Conservation (phyloP, 345 rosid species). For the Populus nigra region DNA sequence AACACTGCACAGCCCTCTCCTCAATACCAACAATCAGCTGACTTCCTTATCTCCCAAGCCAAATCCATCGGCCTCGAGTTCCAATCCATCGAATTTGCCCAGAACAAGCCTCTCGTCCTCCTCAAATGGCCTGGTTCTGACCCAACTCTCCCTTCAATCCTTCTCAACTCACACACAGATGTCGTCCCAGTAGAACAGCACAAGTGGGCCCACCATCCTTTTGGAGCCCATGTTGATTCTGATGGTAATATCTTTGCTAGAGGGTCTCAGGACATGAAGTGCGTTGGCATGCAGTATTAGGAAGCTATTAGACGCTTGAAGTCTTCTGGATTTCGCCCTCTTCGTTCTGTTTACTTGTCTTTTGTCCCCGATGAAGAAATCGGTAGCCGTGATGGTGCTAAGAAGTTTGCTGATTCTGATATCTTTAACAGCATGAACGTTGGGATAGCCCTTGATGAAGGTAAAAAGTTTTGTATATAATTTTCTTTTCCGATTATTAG, state of each 20-base stretch:
- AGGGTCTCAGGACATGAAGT: conserved; percentile 99
- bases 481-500: background rate
- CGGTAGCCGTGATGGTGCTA: conserved; percentile 88
- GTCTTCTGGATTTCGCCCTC: conserved; percentile 55
- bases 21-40: conserved; percentile 50
- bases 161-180: conserved; percentile 94
- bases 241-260: conserved; percentile 72
- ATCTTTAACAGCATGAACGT: conserved; percentile 63
- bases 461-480: conserved; percentile 17
- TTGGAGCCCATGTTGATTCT: conserved; percentile 70
- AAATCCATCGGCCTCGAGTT: conserved; percentile 57
- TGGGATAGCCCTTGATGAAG: conserved; percentile 86
- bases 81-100: conserved; percentile 56
- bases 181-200: conserved; percentile 74
- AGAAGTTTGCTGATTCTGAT: conserved; percentile 61
- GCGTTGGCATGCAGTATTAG: conserved; percentile 90
- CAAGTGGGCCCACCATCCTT: conserved; percentile 80
- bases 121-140: conserved; percentile 77
- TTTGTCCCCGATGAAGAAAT: conserved; percentile 94
- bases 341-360: conserved; percentile 68
- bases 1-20: conserved; percentile 87
- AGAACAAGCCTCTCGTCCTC: conserved; percentile 66
- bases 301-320: conserved; percentile 77
- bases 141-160: conserved; percentile 61
- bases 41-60: conserved; percentile 67